Conservation (phyloP, 176 grass and related monocot genomes). For the Sorghum bicolor region DNA sequence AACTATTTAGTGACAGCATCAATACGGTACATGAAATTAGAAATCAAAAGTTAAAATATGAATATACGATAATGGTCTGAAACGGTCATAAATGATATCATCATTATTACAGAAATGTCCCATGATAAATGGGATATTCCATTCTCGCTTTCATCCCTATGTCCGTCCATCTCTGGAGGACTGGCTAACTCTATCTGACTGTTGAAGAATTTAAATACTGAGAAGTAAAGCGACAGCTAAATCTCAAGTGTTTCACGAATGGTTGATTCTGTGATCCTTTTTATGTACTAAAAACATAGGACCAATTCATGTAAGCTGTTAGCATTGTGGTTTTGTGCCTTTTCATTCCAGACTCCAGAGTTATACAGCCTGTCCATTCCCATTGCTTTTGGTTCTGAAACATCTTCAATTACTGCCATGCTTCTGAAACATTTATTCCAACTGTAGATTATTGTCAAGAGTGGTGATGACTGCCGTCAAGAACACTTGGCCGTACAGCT, state of each 20-base stretch:
- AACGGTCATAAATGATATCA: background rate
- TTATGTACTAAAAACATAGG: background rate
- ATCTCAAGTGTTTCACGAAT: background rate
- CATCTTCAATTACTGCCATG: background rate
- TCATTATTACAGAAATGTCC: background rate
- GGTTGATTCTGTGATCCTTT: background rate
- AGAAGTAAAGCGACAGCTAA: background rate
- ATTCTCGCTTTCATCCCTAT: background rate
- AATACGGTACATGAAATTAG: background rate
- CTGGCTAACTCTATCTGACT: background rate
- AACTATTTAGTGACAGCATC: background rate
- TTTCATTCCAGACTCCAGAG: conserved; percentile 6
- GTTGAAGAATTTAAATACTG: background rate
- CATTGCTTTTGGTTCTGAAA: conserved; percentile 7
- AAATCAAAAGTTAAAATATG: background rate
- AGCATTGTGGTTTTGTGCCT: background rate
- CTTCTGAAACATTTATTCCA: conserved; percentile 25
- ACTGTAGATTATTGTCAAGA: conserved; percentile 95
- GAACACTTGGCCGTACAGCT: conserved; percentile 98
- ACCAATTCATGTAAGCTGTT: background rate
- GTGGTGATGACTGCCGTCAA: conserved; percentile 98
- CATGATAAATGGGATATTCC: background rate
- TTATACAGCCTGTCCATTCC: background rate
- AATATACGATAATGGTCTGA: background rate
- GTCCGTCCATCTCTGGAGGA: background rate